A percentile compares a stretch with the other conserved stretches of the same genome.
phyloP scores from a whole-genome alignment of 257 asterid species.

The Euphrasia confusa region DNA sequence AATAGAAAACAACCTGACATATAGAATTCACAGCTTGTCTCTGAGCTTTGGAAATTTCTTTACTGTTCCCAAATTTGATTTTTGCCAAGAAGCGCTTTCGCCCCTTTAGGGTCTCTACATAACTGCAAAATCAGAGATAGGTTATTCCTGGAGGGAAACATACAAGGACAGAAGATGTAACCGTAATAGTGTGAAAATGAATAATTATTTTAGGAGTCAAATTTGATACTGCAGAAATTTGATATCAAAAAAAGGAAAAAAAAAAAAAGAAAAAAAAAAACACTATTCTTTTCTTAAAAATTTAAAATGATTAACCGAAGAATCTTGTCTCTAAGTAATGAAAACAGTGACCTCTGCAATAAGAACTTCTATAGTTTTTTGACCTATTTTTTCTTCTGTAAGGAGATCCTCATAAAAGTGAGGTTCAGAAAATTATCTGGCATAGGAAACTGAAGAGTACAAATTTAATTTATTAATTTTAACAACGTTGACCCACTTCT shows the following conservation, averaged over 20 bases:
- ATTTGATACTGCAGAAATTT: no score
- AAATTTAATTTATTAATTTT: background rate
- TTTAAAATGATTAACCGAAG: background rate
- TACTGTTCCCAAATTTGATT: slow-evolving; percentile 72
- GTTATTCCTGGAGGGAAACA: slow-evolving; percentile 17
- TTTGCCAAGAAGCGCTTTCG: slow-evolving; percentile 89
- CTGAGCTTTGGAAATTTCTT: slow-evolving; percentile 90
- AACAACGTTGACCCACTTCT: slow-evolving; percentile 12
- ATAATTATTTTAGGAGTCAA: background rate
- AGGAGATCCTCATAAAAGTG: slow-evolving; percentile 14
- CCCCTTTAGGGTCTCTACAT: slow-evolving; percentile 76
- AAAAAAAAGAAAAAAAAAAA: slow-evolving; percentile 6
- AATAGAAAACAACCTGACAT: slow-evolving; percentile 65
- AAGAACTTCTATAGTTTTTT: slow-evolving; percentile 1
- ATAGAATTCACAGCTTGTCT: slow-evolving; percentile 98
- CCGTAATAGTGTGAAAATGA: slow-evolving; percentile 3
- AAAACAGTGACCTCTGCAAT: slow-evolving; percentile 2
- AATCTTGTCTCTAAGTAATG: background rate
- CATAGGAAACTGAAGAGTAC: slow-evolving; percentile 10
- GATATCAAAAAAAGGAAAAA: background rate
- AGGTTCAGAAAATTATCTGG: slow-evolving; percentile 3
- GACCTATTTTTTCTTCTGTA: slow-evolving; percentile 1
- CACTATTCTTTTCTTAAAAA: slow-evolving; percentile 12
- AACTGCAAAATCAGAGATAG: slow-evolving; percentile 44
- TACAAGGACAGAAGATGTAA: slow-evolving; percentile 18